Evolutionary conservation across 352 stramenopile genomes (phyloP).

Genomic region (Globisporangium perplexum): DNA sequence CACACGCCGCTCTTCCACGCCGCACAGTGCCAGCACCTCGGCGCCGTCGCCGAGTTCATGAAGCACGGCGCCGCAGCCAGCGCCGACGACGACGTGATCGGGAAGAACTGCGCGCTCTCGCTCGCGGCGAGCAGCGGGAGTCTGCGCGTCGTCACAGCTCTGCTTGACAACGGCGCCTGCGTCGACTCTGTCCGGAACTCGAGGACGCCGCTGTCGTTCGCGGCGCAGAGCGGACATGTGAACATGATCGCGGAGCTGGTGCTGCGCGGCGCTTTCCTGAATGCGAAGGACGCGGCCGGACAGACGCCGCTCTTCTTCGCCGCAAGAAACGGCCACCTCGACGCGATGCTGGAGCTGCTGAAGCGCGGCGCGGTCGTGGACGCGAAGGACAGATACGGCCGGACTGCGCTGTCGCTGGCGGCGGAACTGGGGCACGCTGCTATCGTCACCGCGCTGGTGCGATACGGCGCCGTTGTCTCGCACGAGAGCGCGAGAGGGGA

Average conservation of each 20-base stretch:
- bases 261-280: not conserved
- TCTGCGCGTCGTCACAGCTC: not conserved
- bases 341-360: not conserved
- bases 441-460: not conserved
- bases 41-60: not conserved
- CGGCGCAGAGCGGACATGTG: not conserved
- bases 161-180: conserved; percentile 3
- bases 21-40: not conserved
- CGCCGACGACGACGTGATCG: not conserved
- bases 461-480: not conserved
- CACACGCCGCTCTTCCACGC: not conserved
- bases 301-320: conserved; percentile 1
- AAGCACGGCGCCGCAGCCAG: not conserved
- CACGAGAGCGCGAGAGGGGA: not conserved
- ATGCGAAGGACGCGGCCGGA: not conserved
- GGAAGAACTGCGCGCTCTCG: not conserved
- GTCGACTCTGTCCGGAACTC: not conserved
- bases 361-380: not conserved
- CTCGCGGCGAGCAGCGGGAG: not conserved
- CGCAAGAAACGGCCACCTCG: not conserved
- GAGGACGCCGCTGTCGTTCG: conserved; percentile 5
- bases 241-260: not conserved
- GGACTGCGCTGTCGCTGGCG: not conserved
- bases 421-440: not conserved
- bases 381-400: not conserved